phyloP scores from a whole-genome alignment of 2,329 filamentous ascomycete species.

The Diaporthe australafricana region DNA sequence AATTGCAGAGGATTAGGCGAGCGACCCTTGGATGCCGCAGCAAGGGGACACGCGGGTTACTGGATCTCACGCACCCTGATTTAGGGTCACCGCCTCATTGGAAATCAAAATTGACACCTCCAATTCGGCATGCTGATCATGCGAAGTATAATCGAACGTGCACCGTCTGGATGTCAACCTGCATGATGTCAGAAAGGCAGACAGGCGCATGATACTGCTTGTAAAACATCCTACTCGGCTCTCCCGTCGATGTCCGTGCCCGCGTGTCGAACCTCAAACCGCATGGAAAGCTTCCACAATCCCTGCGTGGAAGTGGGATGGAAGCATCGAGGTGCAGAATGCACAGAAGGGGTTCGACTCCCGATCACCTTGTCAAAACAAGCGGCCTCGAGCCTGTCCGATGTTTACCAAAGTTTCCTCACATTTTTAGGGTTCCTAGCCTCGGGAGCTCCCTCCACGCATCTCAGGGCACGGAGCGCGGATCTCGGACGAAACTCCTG shows the following conservation, averaged over 20 bases:
- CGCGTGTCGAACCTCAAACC: conserved; percentile 26
- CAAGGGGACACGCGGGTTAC: conserved; percentile 19
- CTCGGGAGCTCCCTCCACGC: conserved; percentile 29
- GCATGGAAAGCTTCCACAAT: conserved; percentile 38
- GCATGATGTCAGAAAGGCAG: conserved; percentile 25
- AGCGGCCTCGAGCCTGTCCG: conserved; percentile 17
- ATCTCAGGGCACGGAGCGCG: conserved; percentile 15
- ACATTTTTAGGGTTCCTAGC: conserved; percentile 21
- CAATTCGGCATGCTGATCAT: conserved; percentile 10
- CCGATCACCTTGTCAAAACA: neutral
- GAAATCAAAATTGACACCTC: neutral
- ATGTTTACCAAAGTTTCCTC: conserved; percentile 15
- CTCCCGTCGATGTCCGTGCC: conserved; percentile 24
- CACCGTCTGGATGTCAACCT: conserved; percentile 7
- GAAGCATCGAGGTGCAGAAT: conserved; percentile 30
- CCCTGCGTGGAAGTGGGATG: conserved; percentile 43
- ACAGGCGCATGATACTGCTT: conserved; percentile 14
- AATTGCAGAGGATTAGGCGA: conserved; percentile 28
- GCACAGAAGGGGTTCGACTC: conserved; percentile 2
- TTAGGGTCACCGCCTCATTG: conserved; percentile 19
- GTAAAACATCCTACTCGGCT: conserved; percentile 29
- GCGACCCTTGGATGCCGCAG: conserved; percentile 19
- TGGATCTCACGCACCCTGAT: conserved; percentile 3
- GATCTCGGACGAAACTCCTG: conserved; percentile 16
- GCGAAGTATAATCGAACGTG: conserved; percentile 22